A percentile compares a stretch with the other conserved stretches of the same genome.
These are phyloP conservation scores for Hymenoscyphus fraxineus DNA, from an alignment of 2,329 filamentous ascomycete species.

Conservation along the genomic window DNA sequence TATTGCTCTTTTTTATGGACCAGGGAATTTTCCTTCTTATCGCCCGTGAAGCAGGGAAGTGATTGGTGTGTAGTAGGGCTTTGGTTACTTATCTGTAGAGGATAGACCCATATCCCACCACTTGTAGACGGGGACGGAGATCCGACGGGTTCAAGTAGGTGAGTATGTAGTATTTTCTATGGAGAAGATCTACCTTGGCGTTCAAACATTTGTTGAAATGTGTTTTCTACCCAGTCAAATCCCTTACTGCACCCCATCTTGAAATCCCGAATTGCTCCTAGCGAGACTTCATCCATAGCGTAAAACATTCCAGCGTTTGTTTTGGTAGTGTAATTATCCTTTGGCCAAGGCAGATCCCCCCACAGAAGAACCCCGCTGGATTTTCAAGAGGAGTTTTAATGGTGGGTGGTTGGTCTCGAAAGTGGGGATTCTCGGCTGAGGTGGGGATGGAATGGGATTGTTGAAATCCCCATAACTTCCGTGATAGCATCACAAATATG, in stretches of 20 bases:
- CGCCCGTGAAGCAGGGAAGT: background rate
- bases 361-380: too few species aligned
- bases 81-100: background rate
- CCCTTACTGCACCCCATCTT: too few species aligned
- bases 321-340: too few species aligned
- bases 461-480: background rate
- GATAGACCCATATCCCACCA: background rate
- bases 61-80: background rate
- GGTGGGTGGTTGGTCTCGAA: background rate
- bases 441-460: background rate
- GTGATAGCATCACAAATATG: background rate
- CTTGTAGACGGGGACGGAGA: background rate
- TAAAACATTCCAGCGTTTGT: too few species aligned
- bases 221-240: too few species aligned
- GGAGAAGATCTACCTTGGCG: too few species aligned
- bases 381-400: background rate
- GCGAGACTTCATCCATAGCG: too few species aligned
- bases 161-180: background rate
- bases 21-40: background rate
- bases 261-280: too few species aligned
- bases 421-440: background rate
- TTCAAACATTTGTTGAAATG: too few species aligned
- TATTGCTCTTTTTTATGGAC: background rate
- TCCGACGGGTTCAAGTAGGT: background rate
- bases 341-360: too few species aligned